Base-by-base conservation (phyloP, 108 stramenopile species). In the Seminavis robusta region DNA sequence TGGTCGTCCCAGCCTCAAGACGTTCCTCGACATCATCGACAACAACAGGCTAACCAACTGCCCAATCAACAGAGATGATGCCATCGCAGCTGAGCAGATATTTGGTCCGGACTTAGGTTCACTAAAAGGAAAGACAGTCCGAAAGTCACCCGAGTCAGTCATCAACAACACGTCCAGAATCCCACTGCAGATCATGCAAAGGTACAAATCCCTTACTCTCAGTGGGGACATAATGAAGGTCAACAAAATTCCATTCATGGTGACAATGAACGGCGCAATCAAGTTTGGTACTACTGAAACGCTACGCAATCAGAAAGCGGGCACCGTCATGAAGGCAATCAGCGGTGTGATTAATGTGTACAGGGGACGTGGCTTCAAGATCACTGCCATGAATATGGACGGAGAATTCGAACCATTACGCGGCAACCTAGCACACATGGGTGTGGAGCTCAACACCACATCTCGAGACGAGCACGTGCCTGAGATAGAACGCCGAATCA, bases 41-140 rank as follows among this genome's bases (percentile, higher is more conserved):
- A 50, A 52, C 23, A 76, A 73, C 45, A 59, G 46, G 23, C 60
- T 77, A 5, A 39, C n/a, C 6, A 67, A 77, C 70, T 71, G 69
- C 36, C 65, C 59, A 24, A 34, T 72, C 31, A 63, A 61, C 24
- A 2, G 3, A 25, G 44, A 41, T 7, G 77, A 73, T 44, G 32
- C 65, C 37, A 19, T 8, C 10, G 32, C 43, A 8, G 71, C 76
- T 10, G 19, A 57, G 19, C 16, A 56, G 0, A 73, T 73, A 21
- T 67, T 56, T 44, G 71, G 67, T 9, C 60, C 57, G 15, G 76
- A 70, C 32, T 15, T 47, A 24, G 41, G 56, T 26, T 21, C 28
- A 7, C 9, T 58, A 20, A 58, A 41, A 30, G 73, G 47, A 40
- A 60, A 52, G 51, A 47, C 69, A 15, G 56, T 53, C 0, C 43